phyloP scores from a whole-genome alignment of 257 asterid genomes.

The Capsicum chinense region DNA sequence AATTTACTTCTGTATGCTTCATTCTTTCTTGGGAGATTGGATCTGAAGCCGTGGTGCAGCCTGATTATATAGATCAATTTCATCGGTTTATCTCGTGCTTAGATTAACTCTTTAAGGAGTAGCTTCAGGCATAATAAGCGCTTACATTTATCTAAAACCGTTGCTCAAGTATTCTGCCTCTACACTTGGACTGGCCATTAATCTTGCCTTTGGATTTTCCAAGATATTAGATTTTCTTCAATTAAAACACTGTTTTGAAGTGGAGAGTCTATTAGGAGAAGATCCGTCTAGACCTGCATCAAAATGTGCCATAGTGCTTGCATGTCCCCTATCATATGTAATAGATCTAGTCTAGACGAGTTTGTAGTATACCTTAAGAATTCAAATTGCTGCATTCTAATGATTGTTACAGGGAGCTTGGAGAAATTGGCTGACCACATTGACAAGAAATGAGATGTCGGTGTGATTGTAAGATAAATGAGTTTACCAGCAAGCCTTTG shows the following conservation, averaged over 20 bases:
- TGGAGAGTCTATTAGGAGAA: not conserved
- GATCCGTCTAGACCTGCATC: slow-evolving; percentile 3
- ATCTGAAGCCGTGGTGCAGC: not conserved
- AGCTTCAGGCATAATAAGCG: not conserved
- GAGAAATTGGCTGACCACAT: not conserved
- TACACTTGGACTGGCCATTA: not conserved
- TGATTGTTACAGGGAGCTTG: not conserved
- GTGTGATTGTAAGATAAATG: slow-evolving; percentile 6
- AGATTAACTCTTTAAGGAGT: not conserved
- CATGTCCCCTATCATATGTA: not conserved
- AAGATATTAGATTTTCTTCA: not conserved
- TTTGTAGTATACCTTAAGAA: not conserved
- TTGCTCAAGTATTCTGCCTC: not conserved
- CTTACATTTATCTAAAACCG: not conserved
- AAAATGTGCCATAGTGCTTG: not conserved
- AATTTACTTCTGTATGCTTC: not conserved
- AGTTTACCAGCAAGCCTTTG: not conserved
- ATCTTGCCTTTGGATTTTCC: slow-evolving; percentile 11
- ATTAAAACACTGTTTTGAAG: not conserved
- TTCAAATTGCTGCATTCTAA: not conserved
- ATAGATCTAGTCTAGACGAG: slow-evolving; percentile 7
- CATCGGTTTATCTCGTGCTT: not conserved
- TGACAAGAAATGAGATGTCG: not conserved
- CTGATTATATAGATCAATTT: not conserved
- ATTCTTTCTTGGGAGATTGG: not conserved